Evolutionary conservation across 176 grass and related monocot genomes (phyloP), one percentile per base, ranked within the genome.

Genomic region (Avena eriantha): DNA sequence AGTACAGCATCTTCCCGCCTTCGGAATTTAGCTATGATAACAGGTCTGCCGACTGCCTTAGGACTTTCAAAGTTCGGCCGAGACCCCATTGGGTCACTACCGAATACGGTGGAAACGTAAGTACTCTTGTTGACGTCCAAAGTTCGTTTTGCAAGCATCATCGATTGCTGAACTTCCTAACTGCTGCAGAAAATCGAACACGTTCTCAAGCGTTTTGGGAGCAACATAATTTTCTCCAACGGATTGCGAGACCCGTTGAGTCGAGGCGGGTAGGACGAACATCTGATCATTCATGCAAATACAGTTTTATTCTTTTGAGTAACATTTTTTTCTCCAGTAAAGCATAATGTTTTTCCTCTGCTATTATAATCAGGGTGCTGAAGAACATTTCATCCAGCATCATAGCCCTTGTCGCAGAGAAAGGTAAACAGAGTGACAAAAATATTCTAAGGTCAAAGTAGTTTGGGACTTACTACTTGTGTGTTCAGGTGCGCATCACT

Each of bases 221-320:
- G 95, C 89, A 98, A 98, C 77, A 92, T 98, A 46, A 93, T 98
- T 70, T 98, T 98, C 86, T 98, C 93, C 29, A 95, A 98, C 13
- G 91, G 95, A 73, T 81, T 98, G 95, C 91, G 90, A 90, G 95
- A 98, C 58, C 95, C 95, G n/a, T 93, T 93, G 91, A 98, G 91
- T 67, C 83, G 91, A 71, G 93, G 93, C 78, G 95, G 95, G 95
- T 95, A 93, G 10, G 63, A 43, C 7, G 82, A 19, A 36, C 75
- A 18, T 3, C 43, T 87, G 39, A 73, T 11, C 43, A 17, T 76
- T 86, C 43, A 54, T 83, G 57, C 21, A 15, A 5, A 76, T 69
- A 78, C 53, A 82, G 10, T 31, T 86, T 77, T 19, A 51, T 49
- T 35, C 49, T 57, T 85, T 29, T 17, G 55, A 22, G 61, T 24